These are phyloP conservation scores for Venturia carpophila DNA, from an alignment of 2,329 filamentous ascomycete genomes.

Conservation along the genomic window DNA sequence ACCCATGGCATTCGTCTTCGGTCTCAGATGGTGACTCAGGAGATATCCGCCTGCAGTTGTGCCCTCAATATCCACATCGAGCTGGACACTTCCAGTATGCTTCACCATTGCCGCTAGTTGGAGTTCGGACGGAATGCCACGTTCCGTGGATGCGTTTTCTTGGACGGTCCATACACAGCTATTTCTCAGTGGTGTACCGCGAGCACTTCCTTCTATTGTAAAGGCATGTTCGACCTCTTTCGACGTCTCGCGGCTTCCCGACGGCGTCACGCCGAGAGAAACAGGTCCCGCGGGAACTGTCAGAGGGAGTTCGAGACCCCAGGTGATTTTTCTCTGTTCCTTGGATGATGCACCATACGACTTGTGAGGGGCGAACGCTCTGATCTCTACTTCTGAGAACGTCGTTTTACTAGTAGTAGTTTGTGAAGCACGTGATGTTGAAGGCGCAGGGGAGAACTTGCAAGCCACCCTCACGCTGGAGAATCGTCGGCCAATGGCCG, in stretches of 20 bases:
- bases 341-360: slow-evolving; percentile 11
- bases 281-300: slow-evolving; percentile 15
- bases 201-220: slow-evolving; percentile 12
- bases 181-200: slow-evolving; percentile 12
- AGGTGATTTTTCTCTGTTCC: slow-evolving; percentile 12
- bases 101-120: slow-evolving; percentile 16
- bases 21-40: slow-evolving; percentile 8
- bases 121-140: slow-evolving; percentile 17
- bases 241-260: not conserved
- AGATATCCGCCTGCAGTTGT: slow-evolving; percentile 13
- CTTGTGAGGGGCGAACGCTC: slow-evolving; percentile 16
- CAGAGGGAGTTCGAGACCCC: slow-evolving; percentile 15
- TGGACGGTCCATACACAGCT: slow-evolving; percentile 18
- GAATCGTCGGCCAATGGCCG: slow-evolving; percentile 14
- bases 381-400: not conserved
- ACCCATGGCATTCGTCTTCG: slow-evolving; percentile 15
- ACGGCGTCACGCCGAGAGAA: slow-evolving; percentile 9
- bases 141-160: slow-evolving; percentile 14
- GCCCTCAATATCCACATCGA: slow-evolving; percentile 15
- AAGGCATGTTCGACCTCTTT: slow-evolving; percentile 17
- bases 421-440: not conserved
- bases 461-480: slow-evolving; percentile 8
- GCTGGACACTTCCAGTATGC: not conserved
- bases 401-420: not conserved
- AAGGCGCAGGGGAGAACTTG: slow-evolving; percentile 15